Evolutionary conservation across 371 early-diverging fungal species (phyloP).

Genomic region (Batrachochytrium dendrobatidis): DNA sequence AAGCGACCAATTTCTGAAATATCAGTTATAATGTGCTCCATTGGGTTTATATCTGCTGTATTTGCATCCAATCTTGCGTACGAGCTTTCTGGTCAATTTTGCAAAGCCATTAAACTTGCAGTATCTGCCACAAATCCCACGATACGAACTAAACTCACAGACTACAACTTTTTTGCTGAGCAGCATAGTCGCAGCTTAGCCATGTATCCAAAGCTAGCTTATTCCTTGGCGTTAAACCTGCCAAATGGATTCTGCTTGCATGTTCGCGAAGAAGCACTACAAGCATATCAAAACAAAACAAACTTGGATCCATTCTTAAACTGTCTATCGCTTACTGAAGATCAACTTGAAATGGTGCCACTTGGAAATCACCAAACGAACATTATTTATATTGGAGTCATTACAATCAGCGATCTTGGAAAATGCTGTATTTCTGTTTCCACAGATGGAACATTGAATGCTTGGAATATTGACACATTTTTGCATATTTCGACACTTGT

Average conservation of each 20-base stretch:
- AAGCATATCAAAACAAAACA: background rate
- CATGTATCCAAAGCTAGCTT: conserved; percentile 7
- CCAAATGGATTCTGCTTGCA: conserved; percentile 4
- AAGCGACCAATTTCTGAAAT: background rate
- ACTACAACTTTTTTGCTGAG: conserved; percentile 10
- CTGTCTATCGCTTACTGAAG: conserved; percentile 6
- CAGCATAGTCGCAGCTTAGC: conserved; percentile 1
- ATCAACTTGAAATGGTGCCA: conserved; percentile 7
- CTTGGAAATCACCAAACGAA: conserved; percentile 2
- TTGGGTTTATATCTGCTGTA: conserved; percentile 1
- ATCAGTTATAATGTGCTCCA: conserved; percentile 6
- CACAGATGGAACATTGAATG: conserved; percentile 8
- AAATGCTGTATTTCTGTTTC: conserved; percentile 16
- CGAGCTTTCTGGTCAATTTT: conserved; percentile 7
- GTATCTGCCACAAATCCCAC: background rate
- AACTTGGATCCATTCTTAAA: background rate
- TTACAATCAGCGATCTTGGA: background rate
- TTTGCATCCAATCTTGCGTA: conserved; percentile 3
- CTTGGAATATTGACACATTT: conserved; percentile 13
- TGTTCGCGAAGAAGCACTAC: conserved; percentile 13
- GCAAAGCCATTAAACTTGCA: conserved; percentile 8
- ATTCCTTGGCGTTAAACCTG: conserved; percentile 10
- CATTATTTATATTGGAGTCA: background rate
- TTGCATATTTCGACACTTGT: background rate
- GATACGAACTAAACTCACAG: background rate